Base-by-base conservation (phyloP, 2,329 filamentous ascomycete species). In the Aspergillus sp. region DNA sequence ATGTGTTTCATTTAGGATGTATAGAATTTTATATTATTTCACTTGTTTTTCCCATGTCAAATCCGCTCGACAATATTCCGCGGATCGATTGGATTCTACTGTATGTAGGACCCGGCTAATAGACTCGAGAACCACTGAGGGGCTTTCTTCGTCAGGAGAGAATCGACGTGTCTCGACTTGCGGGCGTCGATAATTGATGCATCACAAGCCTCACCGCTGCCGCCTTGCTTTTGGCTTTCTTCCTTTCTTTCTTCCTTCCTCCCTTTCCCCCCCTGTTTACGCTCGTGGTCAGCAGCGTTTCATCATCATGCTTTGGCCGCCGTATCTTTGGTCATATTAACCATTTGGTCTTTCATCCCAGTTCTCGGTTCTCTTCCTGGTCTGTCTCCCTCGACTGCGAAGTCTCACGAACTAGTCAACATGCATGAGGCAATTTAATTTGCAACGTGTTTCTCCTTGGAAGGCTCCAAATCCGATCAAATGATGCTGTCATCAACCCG, bases 1-100 rank as follows among this genome's bases (percentile, higher is more conserved):
- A 18, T 49, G 52, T 59, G 49, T 46, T 54, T 62, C 46, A 39
- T 57, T 45, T 49, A 60, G 52, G 42, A 52, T 57, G 52, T 62
- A 62, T 59, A 64, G 54, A 47, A 24, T 47, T 46, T 47, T 47
- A 24, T 54, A 61, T 45, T 51, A 52, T 20, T 54, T 55, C 52
- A 59, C 52, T 24, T 49, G 31, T 18, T 55, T 50, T 56, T 32
- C n/a, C 6, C 29, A 36, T 10, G 36, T n/a, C 36, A 42, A 42
- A 36, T 12, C 14, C 32, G 0, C 11, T 16, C 14, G 14, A 36
- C 9, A 32, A 32, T 11, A 32, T 2, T 32, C 10, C 24, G 24
- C 5, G 4, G 24, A 6, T 4, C 32, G 4, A 16, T 14, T 36
- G 32, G 32, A 36, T 4, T 14, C 32, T 29, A 26, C 26, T 9